These are phyloP conservation scores for Viridothelium virens DNA, from an alignment of 495 filamentous ascomycete species.

Conservation along the genomic window DNA sequence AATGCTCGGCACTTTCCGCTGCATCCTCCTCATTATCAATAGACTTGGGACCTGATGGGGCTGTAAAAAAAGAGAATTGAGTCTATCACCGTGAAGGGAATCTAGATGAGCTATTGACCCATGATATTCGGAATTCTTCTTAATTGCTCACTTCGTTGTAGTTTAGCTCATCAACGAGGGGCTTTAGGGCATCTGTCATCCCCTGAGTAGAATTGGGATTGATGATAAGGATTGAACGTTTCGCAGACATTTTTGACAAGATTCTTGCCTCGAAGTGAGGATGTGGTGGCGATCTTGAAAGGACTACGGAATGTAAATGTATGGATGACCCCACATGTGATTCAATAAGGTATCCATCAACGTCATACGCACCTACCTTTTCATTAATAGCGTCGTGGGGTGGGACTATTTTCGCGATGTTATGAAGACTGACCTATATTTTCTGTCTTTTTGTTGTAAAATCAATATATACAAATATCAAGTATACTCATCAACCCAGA, in stretches of 20 bases:
- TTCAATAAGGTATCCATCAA: no score
- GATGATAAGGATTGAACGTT: conserved; percentile 61
- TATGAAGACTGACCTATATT: no score
- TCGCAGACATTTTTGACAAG: conserved; percentile 18
- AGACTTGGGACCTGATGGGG: conserved; percentile 47
- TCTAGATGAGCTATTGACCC: background rate
- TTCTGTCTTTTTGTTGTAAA: no score
- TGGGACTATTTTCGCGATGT: no score
- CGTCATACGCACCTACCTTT: no score
- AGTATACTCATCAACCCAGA: no score
- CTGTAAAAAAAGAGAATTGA: conserved; percentile 50
- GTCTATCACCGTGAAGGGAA: conserved; percentile 33
- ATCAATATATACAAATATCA: no score
- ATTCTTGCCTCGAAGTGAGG: background rate
- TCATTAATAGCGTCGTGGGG: no score
- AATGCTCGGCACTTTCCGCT: conserved; percentile 43
- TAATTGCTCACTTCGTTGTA: conserved; percentile 39
- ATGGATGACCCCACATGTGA: no score
- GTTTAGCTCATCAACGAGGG: conserved; percentile 50
- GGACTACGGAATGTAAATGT: no score
- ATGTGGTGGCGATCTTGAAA: no score
- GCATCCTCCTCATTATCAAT: conserved; percentile 60
- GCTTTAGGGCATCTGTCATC: conserved; percentile 72
- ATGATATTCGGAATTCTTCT: conserved; percentile 10
- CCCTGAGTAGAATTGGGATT: conserved; percentile 81